Conservation (phyloP, 164 flowering plant genomes). For the Stephania japonica region DNA sequence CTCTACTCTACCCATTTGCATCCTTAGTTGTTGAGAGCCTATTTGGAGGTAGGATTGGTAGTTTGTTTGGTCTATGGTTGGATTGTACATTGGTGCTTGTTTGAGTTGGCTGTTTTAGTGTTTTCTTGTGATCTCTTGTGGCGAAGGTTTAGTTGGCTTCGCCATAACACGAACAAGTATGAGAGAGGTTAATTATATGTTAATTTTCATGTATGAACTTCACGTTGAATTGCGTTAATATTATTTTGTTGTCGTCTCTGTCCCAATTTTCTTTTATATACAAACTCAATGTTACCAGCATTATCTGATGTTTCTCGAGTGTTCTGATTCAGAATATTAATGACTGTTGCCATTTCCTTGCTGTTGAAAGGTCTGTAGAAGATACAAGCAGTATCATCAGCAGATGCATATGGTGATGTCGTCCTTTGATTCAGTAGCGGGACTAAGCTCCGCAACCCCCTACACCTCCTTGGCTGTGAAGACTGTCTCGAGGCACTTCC, state of each 20-base stretch:
- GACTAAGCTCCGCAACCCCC: conserved; percentile 74
- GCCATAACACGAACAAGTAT: too few species aligned
- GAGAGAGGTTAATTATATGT: too few species aligned
- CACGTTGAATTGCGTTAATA: background rate
- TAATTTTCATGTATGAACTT: background rate
- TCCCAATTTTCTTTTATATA: background rate
- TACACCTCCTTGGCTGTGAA: conserved; percentile 57
- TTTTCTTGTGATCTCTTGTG: too few species aligned
- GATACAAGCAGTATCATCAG: conserved; percentile 72
- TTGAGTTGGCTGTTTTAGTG: too few species aligned
- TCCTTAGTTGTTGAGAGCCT: too few species aligned
- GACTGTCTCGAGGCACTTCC: conserved; percentile 56
- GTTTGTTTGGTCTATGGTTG: too few species aligned
- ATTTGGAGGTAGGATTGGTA: too few species aligned
- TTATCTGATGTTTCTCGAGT: background rate
- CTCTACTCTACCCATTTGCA: too few species aligned
- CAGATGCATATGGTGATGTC: conserved; percentile 82
- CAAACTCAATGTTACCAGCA: background rate
- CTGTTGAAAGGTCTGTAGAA: conserved; percentile 49
- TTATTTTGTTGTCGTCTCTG: background rate
- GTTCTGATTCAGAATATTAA: background rate
- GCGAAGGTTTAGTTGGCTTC: too few species aligned
- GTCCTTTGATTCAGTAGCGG: conserved; percentile 81
- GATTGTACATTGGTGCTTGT: too few species aligned
- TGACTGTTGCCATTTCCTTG: conserved; percentile 3